Evolutionary conservation across 306 rosid species (phyloP).

Genomic region (Cucurbita ficifolia): DNA sequence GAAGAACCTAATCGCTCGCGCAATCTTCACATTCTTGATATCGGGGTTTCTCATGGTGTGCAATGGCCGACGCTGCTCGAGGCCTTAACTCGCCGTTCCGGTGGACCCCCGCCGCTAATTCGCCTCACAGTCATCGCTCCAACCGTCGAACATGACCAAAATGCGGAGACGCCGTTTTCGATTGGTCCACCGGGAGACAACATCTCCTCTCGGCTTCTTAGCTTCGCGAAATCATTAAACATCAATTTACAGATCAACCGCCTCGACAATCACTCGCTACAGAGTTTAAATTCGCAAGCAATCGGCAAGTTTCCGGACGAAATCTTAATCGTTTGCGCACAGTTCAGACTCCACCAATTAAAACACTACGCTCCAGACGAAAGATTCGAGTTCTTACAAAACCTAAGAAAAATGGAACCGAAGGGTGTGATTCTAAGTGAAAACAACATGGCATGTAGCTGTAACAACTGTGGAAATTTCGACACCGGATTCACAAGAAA

Average conservation of each 20-base stretch:
- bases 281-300: constrained; percentile 24
- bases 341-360: constrained; percentile 63
- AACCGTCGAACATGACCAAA: constrained; percentile 26
- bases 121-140: constrained; percentile 62
- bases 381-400: constrained; percentile 39
- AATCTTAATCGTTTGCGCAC: constrained; percentile 56
- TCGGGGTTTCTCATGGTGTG: constrained; percentile 84
- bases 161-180: constrained; percentile 41
- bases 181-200: constrained; percentile 69
- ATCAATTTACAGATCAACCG: constrained; percentile 54
- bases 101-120: constrained; percentile 73
- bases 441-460: constrained; percentile 67
- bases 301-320: constrained; percentile 35
- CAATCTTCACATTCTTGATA: constrained; percentile 67
- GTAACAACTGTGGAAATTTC: constrained; percentile 57
- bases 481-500: constrained; percentile 32
- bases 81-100: constrained; percentile 63
- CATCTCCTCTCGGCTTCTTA: constrained; percentile 45
- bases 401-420: constrained; percentile 43
- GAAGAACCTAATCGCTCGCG: constrained; percentile 23
- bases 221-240: constrained; percentile 51
- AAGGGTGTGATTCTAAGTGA: constrained; percentile 63
- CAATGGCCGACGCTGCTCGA: constrained; percentile 90
- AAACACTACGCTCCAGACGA: constrained; percentile 49
- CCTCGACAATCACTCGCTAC: constrained; percentile 39